Evolutionary conservation across 805 yeast genomes (phyloP), one percentile per base, ranked within the genome.

Genomic region (Kodamaea neixiangensis): DNA sequence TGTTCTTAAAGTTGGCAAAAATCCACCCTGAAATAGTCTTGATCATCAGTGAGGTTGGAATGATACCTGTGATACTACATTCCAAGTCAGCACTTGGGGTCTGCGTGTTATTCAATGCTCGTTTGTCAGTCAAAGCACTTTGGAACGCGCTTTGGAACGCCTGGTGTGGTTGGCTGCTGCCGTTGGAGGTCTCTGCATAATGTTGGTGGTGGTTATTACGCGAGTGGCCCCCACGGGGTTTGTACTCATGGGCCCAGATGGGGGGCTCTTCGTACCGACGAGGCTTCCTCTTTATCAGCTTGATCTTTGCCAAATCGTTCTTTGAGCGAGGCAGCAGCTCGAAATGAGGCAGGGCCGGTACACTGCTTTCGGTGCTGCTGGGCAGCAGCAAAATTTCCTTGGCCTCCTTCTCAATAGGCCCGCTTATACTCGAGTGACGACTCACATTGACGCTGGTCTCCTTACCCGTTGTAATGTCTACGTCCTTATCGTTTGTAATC

Each of bases 1-100:
- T 78, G 31, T 88, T 88, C 42, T 77, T 77, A 44, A 90, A 75
- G 55, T 88, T 86, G 15, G 96, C 91, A 75, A 87, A 91, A 7
- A 92, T 77, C 97, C 97, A 92, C 58, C 86, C 89, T 18, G 94
- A 87, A 5, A 92, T 82, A 31, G 88, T 82, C 61, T 92, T 81
- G 5, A 92, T 87, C 52, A 89, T 74, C 59, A 89, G 93, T 61
- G 89, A 90, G 44, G 88, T 80, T 0, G 94, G 94, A 41, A 83
- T 83, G 0, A 87, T 77, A 4, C 91, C 92, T 0, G 90, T 84
- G 14, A 89, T 78, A 39, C 90, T 80, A 46, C 77, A 72, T 58
- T 74, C 77, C 39, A 74, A 60, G 57, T 72, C 77, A 9, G 65
- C 65, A 44, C 73, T 64, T 9, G 65, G 58, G 29, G 71, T 69